phyloP scores from a whole-genome alignment of 139 green algal species.

The Diplosphaera chodatii region DNA sequence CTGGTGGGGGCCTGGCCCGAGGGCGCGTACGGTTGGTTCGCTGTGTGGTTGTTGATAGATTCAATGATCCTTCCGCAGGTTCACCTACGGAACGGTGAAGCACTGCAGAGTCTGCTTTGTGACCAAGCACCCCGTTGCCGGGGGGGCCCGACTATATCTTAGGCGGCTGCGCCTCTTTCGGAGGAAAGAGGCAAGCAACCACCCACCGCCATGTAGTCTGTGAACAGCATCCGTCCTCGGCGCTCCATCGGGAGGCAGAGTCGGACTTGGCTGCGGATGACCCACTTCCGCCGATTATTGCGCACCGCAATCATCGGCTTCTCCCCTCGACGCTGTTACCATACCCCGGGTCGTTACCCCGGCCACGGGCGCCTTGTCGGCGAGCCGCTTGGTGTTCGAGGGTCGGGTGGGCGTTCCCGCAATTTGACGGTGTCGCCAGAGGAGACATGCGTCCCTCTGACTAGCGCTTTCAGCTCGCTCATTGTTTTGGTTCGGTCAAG shows the following conservation, averaged over 20 bases:
- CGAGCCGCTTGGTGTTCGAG: neutral
- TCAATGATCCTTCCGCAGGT: conserved; percentile 75
- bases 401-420: neutral
- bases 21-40: conserved; percentile 17
- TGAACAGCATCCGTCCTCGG: conserved; percentile 1
- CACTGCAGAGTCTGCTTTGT: neutral
- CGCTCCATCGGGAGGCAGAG: neutral
- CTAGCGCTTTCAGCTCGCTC: conserved; percentile 1
- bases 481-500: neutral
- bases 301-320: neutral
- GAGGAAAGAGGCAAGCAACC: neutral
- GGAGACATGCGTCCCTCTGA: neutral
- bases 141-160: conserved; percentile 8
- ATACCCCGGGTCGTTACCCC: conserved; percentile 4
- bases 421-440: conserved; percentile 7
- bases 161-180: neutral
- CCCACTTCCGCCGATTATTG: neutral
- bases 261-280: conserved; percentile 6
- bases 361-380: neutral
- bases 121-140: neutral
- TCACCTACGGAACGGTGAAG: conserved; percentile 50
- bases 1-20: conserved; percentile 7
- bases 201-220: conserved; percentile 7
- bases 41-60: conserved; percentile 45
- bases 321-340: conserved; percentile 1